Conservation (phyloP, 2,329 filamentous ascomycete genomes). For the Beauveria varroae region DNA sequence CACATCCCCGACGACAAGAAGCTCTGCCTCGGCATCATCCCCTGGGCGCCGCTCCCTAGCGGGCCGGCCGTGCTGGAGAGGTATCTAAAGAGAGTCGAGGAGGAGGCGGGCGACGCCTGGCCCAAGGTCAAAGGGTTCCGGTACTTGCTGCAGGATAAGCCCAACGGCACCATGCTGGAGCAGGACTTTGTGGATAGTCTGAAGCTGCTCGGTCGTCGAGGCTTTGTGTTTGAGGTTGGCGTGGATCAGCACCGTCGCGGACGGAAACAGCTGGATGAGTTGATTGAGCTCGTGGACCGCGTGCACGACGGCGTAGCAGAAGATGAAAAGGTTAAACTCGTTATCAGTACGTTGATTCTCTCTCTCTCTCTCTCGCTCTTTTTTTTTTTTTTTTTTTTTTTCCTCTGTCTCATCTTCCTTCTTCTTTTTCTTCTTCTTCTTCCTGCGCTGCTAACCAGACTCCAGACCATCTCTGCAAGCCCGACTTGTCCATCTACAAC, state of each 20-base stretch:
- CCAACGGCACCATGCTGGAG: constrained; percentile 55
- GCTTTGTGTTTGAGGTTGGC: constrained; percentile 72
- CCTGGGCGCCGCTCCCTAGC: constrained; percentile 78
- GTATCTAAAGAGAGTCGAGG: constrained; percentile 58
- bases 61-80: constrained; percentile 50
- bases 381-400: too few relatives aligned
- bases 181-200: constrained; percentile 58
- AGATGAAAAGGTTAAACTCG: constrained; percentile 54
- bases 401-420: too few relatives aligned
- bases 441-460: background rate
- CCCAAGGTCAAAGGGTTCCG: constrained; percentile 67
- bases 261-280: constrained; percentile 63
- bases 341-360: constrained; percentile 54
- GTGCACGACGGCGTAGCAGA: constrained; percentile 55
- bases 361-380: background rate
- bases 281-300: constrained; percentile 59
- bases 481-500: constrained; percentile 61
- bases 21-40: constrained; percentile 62
- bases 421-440: background rate
- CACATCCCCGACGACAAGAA: constrained; percentile 37
- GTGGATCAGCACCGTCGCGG: constrained; percentile 75
- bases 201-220: constrained; percentile 54
- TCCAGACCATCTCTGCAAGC: constrained; percentile 83
- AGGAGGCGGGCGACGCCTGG: constrained; percentile 58
- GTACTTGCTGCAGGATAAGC: constrained; percentile 75